A percentile compares a stretch with the other conserved stretches of the same genome.
These are phyloP conservation scores for Neobulgaria alba DNA, from an alignment of 2,329 filamentous ascomycete species.

Conservation along the genomic window DNA sequence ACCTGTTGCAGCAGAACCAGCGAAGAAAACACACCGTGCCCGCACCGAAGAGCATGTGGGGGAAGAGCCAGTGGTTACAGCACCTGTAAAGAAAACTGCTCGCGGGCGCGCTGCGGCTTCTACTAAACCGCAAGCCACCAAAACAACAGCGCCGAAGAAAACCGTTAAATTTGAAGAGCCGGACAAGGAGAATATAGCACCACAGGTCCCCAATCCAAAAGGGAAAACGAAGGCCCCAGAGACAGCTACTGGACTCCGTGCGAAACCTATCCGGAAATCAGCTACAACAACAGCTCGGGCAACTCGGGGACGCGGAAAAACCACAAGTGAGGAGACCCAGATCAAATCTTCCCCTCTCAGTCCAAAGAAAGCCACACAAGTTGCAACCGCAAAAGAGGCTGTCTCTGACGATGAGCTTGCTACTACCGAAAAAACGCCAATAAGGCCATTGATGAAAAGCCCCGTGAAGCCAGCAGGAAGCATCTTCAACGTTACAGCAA, in stretches of 20 bases:
- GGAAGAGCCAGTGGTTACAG: neutral
- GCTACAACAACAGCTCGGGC: constrained; percentile 27
- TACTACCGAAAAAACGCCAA: constrained; percentile 40
- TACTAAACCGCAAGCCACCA: neutral
- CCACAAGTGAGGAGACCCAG: constrained; percentile 24
- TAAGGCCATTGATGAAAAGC: constrained; percentile 45
- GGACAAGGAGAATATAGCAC: constrained; percentile 54
- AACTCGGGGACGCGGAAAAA: constrained; percentile 25
- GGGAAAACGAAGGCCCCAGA: constrained; percentile 30
- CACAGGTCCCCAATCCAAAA: constrained; percentile 34
- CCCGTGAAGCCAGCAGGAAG: constrained; percentile 42
- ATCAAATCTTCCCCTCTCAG: constrained; percentile 45
- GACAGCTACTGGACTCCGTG: constrained; percentile 32
- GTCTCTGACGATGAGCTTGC: constrained; percentile 54
- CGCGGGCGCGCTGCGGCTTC: constrained; percentile 26
- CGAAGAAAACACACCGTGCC: constrained; percentile 32
- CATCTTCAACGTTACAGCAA: constrained; percentile 23
- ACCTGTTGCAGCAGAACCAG: constrained; percentile 28
- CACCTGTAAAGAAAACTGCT: constrained; percentile 5
- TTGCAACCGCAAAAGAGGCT: constrained; percentile 36
- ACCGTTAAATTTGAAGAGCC: constrained; percentile 52
- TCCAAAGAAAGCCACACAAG: constrained; percentile 56
- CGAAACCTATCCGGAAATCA: constrained; percentile 41
- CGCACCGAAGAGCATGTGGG: neutral
- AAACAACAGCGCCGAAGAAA: constrained; percentile 42